Base-by-base conservation (phyloP, 208 protist species). In the Leptomonas pyrrhocoris region DNA sequence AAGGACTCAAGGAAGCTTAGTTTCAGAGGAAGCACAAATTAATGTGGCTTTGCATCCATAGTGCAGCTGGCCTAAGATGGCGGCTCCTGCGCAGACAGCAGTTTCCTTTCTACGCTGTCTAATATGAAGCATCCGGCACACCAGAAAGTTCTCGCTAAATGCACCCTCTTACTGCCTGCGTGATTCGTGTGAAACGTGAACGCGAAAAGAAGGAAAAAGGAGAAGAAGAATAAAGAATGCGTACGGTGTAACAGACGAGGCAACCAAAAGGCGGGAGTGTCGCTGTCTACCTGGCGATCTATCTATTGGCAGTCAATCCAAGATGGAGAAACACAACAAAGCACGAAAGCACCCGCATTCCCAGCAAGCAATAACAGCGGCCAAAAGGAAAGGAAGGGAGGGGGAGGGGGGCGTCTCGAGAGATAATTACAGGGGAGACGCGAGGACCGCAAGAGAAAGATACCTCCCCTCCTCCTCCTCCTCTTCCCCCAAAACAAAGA, bases 201-300 rank as follows among this genome's bases (percentile, higher is more conserved):
- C n/a, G n/a, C n/a, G n/a, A 50, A 62, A 31, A 28, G 21, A 31
- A 28, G 11, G n/a, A 49, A 63, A 30, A 34, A 3, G 28, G 30
- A 19, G 28, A 45, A n/a, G 40, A 31, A 27, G 36, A 72, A 59
- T 8, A 25, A 72, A 42, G 11, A 62, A 31, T 13, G 31, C n/a
- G 16, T 27, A 60, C 27, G 36, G 25, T 21, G 19, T n/a, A 60
- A 34, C 38, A 61, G 18, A 34, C 49, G n/a, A 42, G n/a, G n/a
- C n/a, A 49, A 36, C 13, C 21, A 48, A 48, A n/a, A 48, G 43
- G 11, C 2, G 16, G 43, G 43, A 19, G 43, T 48, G 12, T 5
- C 18, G 36, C 9, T 36, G 54, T 63, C n/a, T 43, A 65, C 59
- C 0, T 43, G 46, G 45, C 59, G 18, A 55, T 65, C 59, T 65